Conservation (phyloP, 768 basidiomycete genomes). For the Lentinus brumalis region DNA sequence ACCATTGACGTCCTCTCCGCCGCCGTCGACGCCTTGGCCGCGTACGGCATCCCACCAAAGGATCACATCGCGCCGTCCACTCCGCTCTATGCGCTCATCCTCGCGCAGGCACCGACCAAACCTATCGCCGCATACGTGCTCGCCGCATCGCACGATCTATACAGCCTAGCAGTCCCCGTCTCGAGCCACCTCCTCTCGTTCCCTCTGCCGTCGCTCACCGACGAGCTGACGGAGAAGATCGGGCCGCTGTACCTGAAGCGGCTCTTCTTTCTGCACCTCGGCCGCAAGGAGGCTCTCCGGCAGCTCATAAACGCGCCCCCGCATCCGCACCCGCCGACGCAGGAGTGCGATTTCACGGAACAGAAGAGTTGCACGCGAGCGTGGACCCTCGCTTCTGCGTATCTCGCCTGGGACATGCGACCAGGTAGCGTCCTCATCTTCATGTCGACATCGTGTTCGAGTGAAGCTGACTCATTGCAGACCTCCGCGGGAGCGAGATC, state of each 20-base stretch:
- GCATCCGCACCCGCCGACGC: constrained; percentile 24
- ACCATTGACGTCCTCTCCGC: constrained; percentile 24
- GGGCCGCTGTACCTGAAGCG: constrained; percentile 44
- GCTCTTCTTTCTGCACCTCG: constrained; percentile 40
- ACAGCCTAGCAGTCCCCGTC: constrained; percentile 38
- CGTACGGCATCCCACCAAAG: constrained; percentile 28
- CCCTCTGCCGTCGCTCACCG: constrained; percentile 36
- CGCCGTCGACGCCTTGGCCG: constrained; percentile 24
- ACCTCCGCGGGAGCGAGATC: constrained; percentile 68
- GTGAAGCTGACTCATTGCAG: constrained; percentile 35
- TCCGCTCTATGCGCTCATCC: constrained; percentile 35
- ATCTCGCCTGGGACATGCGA: constrained; percentile 29
- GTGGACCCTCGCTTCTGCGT: constrained; percentile 32
- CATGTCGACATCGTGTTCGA: neutral
- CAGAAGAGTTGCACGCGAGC: constrained; percentile 30
- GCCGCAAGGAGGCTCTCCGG: constrained; percentile 37
- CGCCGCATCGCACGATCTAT: constrained; percentile 37
- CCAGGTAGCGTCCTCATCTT: constrained; percentile 19
- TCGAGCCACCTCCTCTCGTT: constrained; percentile 41
- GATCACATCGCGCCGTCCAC: constrained; percentile 28
- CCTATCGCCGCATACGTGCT: constrained; percentile 44
- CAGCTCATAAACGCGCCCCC: constrained; percentile 28
- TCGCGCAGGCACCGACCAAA: constrained; percentile 34
- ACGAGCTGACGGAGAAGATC: constrained; percentile 39
- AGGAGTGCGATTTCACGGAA: constrained; percentile 19